Evolutionary conservation across 805 yeast species (phyloP).

Genomic region (Schwanniomyces occidentalis): DNA sequence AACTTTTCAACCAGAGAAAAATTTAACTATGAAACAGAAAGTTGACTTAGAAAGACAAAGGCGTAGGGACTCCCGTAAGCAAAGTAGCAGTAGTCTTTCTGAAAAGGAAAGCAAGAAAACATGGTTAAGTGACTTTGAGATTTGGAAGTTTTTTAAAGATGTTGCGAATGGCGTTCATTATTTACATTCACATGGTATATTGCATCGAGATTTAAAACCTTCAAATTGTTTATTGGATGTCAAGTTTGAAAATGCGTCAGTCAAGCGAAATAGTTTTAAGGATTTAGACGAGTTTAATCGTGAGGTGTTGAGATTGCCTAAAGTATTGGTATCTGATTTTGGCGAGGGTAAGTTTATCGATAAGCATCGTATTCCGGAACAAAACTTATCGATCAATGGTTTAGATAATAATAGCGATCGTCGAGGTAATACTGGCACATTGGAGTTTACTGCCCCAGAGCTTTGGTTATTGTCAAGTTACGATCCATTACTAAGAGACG

Average conservation of each 20-base stretch:
- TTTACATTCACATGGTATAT: conserved; percentile 69
- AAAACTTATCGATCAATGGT: conserved; percentile 4
- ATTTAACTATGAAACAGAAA: conserved; percentile 26
- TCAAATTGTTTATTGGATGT: conserved; percentile 73
- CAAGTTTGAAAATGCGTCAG: conserved; percentile 16
- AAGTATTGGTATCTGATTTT: conserved; percentile 80
- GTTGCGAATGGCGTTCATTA: conserved; percentile 69
- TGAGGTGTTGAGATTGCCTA: conserved; percentile 47
- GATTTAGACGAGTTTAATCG: conserved; percentile 13
- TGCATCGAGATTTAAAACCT: conserved; percentile 90
- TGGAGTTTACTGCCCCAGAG: conserved; percentile 89
- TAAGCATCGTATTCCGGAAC: conserved; percentile 25
- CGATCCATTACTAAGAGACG: conserved; percentile 24
- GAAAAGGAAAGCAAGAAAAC: conserved; percentile 16
- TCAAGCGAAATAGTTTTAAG: not conserved
- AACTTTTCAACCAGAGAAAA: conserved; percentile 22
- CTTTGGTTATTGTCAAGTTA: conserved; percentile 41
- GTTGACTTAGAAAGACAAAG: conserved; percentile 26
- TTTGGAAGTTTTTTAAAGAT: conserved; percentile 67
- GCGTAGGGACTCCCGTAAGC: conserved; percentile 12
- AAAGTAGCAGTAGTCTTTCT: not conserved
- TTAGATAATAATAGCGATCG: conserved; percentile 46
- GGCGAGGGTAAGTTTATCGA: conserved; percentile 86
- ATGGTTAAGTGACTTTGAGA: conserved; percentile 57
- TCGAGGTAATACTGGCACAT: conserved; percentile 84